Evolutionary conservation across 257 asterid genomes (phyloP), one percentile per base, ranked within the genome.

Genomic region (Datura wrightii): DNA sequence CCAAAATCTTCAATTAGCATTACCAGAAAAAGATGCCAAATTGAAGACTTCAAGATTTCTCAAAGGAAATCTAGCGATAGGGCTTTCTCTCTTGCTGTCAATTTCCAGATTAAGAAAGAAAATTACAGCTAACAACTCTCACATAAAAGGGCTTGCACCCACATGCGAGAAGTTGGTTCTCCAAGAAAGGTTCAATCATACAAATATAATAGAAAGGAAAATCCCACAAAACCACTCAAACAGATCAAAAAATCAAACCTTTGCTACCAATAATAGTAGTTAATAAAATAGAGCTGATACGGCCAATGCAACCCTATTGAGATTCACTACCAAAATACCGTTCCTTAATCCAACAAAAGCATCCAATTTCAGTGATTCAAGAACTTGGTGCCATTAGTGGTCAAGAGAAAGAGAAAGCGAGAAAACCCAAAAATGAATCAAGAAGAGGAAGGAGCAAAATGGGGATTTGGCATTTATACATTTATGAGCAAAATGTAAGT

Each of bases 1-100:
- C 87, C 59, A 85, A 3, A 4, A 82, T 19, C 86, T 72, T 65
- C 86, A 85, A 85, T 82, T 39, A 79, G 91, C 91, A 90, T 90
- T 87, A 90, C 91, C 85, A 10, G 89, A 83, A 59, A 83, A 86
- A 67, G 86, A 83, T 67, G 82, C 74, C 79, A 82, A 18, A 53
- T 42, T 50, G 9, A 79, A 71, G n/a, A 42, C 19, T 55, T 24
- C 10, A 76, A 79, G 60, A 87, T 80, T 34, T 59, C 80, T 41
- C 19, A 82, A 44, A 80, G 19, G 34, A 54, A 54, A 59, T 58
- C 58, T 83, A 19, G 54, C 54, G 82, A 82, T 37, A 19, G 81
- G 36, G 44, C 39, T 46, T 83, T 55, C 10, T 11, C 5, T 80
- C 39, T 46, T 37, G 31, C 31, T 24, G 31, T 24, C 46, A 60